Evolutionary conservation across 2,329 filamentous ascomycete genomes (phyloP).

Genomic region (Teratosphaeria epicoccoides): DNA sequence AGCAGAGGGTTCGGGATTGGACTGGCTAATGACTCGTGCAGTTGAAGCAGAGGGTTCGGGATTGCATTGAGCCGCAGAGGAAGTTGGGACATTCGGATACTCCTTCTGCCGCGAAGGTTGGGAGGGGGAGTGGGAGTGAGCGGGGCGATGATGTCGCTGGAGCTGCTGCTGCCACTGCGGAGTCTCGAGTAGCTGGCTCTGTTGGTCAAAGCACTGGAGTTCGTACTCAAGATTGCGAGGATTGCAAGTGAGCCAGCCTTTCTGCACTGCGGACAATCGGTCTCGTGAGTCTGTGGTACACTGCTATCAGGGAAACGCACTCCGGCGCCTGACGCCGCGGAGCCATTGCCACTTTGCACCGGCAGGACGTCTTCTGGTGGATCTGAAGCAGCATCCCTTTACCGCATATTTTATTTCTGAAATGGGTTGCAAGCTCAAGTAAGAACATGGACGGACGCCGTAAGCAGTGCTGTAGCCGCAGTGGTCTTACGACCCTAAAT

Average conservation of each 20-base stretch:
- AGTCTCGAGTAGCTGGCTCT: neutral
- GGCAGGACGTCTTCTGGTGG: too few relatives aligned
- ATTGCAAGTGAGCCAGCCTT: constrained; percentile 8
- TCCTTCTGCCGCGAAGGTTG: constrained; percentile 19
- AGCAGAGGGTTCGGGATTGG: constrained; percentile 66
- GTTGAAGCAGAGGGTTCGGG: constrained; percentile 71
- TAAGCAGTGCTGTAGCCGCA: too few relatives aligned
- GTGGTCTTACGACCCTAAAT: too few relatives aligned
- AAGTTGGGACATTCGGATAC: constrained; percentile 62
- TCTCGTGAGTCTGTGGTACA: too few relatives aligned
- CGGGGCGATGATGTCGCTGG: neutral
- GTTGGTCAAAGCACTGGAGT: neutral
- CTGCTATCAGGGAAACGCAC: too few relatives aligned
- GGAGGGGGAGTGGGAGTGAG: too few relatives aligned
- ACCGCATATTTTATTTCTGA: too few relatives aligned
- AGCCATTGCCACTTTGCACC: too few relatives aligned
- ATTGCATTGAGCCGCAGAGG: constrained; percentile 67
- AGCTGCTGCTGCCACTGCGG: neutral
- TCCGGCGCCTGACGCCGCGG: neutral
- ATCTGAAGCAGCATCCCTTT: too few relatives aligned
- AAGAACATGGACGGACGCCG: too few relatives aligned
- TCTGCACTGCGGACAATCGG: too few relatives aligned
- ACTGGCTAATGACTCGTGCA: constrained; percentile 24
- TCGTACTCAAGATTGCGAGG: constrained; percentile 9
- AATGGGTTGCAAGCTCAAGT: too few relatives aligned